Conservation (phyloP, 1,284 basidiomycete species). For the Malassezia restricta region DNA sequence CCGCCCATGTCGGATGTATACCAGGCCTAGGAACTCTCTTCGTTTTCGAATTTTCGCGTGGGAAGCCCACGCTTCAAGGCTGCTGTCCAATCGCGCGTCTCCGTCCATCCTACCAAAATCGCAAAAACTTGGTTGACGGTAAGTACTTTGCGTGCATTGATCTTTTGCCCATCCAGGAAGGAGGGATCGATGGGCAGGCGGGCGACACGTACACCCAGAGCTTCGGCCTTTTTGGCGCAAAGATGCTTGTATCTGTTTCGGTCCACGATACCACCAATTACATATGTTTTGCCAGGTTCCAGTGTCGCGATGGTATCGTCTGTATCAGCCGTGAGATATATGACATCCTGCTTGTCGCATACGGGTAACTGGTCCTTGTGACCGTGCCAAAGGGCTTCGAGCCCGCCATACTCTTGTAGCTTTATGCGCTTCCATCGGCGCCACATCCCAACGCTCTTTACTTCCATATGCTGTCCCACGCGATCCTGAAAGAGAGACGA, state of each 20-base stretch:
- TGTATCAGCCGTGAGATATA: slow-evolving; percentile 93
- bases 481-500: slow-evolving; percentile 51
- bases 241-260: slow-evolving; percentile 84
- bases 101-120: slow-evolving; percentile 74
- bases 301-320: slow-evolving; percentile 69
- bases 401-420: slow-evolving; percentile 58
- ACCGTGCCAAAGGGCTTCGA: slow-evolving; percentile 19
- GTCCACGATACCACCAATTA: slow-evolving; percentile 93
- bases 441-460: slow-evolving; percentile 60
- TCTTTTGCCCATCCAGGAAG: slow-evolving; percentile 18
- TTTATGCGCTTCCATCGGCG: slow-evolving; percentile 67
- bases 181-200: slow-evolving; percentile 63
- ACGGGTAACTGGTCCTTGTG: neutral
- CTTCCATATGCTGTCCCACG: slow-evolving; percentile 60
- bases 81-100: slow-evolving; percentile 33
- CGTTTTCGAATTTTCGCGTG: slow-evolving; percentile 60
- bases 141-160: slow-evolving; percentile 82
- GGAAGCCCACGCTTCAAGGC: slow-evolving; percentile 70
- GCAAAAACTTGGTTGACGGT: slow-evolving; percentile 94
- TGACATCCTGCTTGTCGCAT: slow-evolving; percentile 21
- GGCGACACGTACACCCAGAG: slow-evolving; percentile 65
- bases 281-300: slow-evolving; percentile 71
- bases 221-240: slow-evolving; percentile 72
- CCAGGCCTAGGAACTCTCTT: neutral
- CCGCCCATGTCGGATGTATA: slow-evolving; percentile 34